Evolutionary conservation across 106 monocot genomes (phyloP), one percentile per base, ranked within the genome.

Genomic region (Apostasia shenzhenica): DNA sequence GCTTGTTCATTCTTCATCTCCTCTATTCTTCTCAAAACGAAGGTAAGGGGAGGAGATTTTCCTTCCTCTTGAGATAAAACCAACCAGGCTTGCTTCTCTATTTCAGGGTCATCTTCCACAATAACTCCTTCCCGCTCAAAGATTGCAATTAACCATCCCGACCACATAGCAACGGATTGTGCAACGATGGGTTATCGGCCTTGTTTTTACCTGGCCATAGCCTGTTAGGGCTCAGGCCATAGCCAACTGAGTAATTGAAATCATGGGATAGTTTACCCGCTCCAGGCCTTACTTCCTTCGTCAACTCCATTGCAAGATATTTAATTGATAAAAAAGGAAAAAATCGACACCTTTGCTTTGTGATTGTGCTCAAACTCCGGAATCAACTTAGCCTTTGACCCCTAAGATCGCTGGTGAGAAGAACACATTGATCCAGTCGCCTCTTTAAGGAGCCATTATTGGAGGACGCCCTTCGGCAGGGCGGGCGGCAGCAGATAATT

Each of bases 1-100:
- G 89, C 95, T 41, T 97, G 95, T 59, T 97, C 95, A 54, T 77
- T 87, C 86, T 97, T 97, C 95, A 97, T 97, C 3, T 92, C 95
- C 54, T 89, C 89, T 2, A 89, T 81, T 81, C 89, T 70, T 70
- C 69, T 77, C 54, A 97, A 64, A 0, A 97, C 14, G 50, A 92
- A 89, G 14, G 86, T 76, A 1, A 73, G 84, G 12, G 95, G 92
- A 14, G 92, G 86, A 4, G 89, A 81, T 52, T 87, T 92, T 2
- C 86, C 95, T 64, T 92, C 95, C 72, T 97, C 86, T 53, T 87
- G 76, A 0, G 92, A 75, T 10, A 97, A 48, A 41, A 64, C 59
- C 45, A 89, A 39, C 95, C 95, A 97, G 7, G 92, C 80, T 37
- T 87, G 86, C 60, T 71, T 82, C 63, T 86, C 89, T 59, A 89